Base-by-base conservation (phyloP, 768 basidiomycete species). In the Lactarius pseudohatsudake region DNA sequence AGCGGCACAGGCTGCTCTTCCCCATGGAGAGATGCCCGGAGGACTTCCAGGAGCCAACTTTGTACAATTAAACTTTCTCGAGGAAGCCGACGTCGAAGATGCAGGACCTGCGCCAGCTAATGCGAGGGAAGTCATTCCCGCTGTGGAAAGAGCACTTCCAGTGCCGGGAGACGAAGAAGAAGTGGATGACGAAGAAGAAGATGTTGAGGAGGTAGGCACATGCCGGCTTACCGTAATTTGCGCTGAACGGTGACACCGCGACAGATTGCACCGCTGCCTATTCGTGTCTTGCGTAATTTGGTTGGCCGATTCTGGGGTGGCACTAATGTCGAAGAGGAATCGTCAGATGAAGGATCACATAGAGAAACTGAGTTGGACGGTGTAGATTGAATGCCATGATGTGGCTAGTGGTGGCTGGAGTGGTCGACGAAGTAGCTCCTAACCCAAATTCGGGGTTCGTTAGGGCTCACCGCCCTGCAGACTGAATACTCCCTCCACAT, bases 271-370 rank as follows among this genome's bases (percentile, higher is more conserved):
- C 50, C 69, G 22, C 32, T 69, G 57, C 69, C 67, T 36, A 57
- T 70, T 45, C 69, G 69, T 53, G 69, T 70, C 40, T 45, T 70
- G 68, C 68, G 67, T n/a, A 70, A 69, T 45, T 38, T 68, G 2
- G 56, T 70, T 18, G 60, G 58, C 43, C 67, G 67, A 9, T 69
- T 70, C 58, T 70, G 69, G 69, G 60, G 67, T 16, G 18, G 59
- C 32, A 40, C 55, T 5, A 53, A 64, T 56, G 50, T 13, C 9
- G 68, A 61, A 38, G 69, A 64, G 56, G 68, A 64, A 11, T 63
- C 57, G 4, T 69, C 69, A 28, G 69, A 69, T 4, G 66, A 59
- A 28, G 66, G 40, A 50, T 43, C 45, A 30, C 34, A 64, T 1
- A n/a, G 43, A 34, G 58, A 26, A 40, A 55, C n/a, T 5, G 69